phyloP scores from a whole-genome alignment of 2,329 filamentous ascomycete genomes.

The Pseudopithomyces maydicus region DNA sequence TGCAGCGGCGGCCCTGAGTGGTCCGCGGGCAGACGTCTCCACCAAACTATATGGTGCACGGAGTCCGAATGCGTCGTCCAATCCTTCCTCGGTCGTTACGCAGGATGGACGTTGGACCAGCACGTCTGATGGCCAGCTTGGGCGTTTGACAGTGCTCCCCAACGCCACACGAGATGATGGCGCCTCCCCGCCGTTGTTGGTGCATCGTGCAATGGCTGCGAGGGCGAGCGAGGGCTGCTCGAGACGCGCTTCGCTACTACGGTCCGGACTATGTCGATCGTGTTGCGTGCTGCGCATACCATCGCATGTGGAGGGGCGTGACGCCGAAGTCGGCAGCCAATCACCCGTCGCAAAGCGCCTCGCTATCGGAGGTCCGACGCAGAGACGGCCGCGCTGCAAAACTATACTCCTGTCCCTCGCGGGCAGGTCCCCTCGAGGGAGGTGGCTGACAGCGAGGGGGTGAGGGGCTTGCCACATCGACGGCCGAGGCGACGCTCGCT shows the following conservation, averaged over 20 bases:
- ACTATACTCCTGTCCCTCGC: neutral
- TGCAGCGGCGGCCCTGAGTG: neutral
- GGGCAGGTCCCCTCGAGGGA: too few species aligned
- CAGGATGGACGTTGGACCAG: neutral
- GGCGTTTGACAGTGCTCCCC: neutral
- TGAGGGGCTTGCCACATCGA: too few species aligned
- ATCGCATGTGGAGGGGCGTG: constrained; percentile 1
- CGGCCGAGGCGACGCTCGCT: neutral
- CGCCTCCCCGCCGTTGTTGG: constrained; percentile 1
- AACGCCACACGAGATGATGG: constrained; percentile 3
- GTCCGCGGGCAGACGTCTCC: neutral
- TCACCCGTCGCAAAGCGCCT: neutral
- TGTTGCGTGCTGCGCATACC: neutral
- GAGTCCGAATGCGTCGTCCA: constrained; percentile 4
- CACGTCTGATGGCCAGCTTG: neutral
- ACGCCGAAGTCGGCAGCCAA: constrained; percentile 5
- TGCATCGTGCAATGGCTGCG: neutral
- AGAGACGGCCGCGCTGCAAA: neutral
- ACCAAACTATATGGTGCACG: neutral
- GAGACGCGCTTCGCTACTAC: neutral
- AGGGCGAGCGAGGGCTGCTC: neutral
- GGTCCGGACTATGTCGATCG: neutral
- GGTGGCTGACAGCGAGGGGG: too few species aligned
- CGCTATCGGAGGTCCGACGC: neutral
- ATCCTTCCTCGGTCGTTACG: neutral